Conservation (phyloP, 2,329 filamentous ascomycete species). For the Botrytis tulipae region DNA sequence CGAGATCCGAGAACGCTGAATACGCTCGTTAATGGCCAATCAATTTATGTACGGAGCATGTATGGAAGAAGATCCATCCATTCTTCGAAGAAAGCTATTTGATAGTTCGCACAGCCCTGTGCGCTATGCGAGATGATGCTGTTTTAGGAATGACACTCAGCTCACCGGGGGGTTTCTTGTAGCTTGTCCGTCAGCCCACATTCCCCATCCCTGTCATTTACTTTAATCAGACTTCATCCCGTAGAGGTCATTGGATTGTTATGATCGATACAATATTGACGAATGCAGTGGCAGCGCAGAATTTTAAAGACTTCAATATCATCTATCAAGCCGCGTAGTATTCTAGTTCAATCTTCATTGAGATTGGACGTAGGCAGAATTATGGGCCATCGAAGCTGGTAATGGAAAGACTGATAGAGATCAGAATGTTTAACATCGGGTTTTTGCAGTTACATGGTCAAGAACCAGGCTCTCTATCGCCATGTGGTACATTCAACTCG, state of each 20-base stretch:
- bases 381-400: background rate
- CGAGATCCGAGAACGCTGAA: slow-evolving; percentile 9
- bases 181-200: background rate
- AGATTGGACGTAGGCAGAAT: background rate
- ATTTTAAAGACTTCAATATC: background rate
- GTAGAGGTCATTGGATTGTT: background rate
- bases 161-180: background rate
- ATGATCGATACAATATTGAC: background rate
- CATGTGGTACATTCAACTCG: background rate
- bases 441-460: background rate
- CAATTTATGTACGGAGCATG: background rate
- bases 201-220: slow-evolving; percentile 1
- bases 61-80: background rate
- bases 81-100: background rate
- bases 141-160: slow-evolving; percentile 2
- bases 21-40: background rate
- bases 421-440: background rate
- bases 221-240: slow-evolving; percentile 10
- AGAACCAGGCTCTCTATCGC: background rate
- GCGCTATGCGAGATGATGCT: background rate
- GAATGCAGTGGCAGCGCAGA: background rate
- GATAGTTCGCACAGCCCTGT: background rate
- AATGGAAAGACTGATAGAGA: background rate
- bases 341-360: background rate
- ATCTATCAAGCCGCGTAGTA: background rate